Conservation (phyloP, 2,329 filamentous ascomycete species). For the Pyrenochaeta sp. region DNA sequence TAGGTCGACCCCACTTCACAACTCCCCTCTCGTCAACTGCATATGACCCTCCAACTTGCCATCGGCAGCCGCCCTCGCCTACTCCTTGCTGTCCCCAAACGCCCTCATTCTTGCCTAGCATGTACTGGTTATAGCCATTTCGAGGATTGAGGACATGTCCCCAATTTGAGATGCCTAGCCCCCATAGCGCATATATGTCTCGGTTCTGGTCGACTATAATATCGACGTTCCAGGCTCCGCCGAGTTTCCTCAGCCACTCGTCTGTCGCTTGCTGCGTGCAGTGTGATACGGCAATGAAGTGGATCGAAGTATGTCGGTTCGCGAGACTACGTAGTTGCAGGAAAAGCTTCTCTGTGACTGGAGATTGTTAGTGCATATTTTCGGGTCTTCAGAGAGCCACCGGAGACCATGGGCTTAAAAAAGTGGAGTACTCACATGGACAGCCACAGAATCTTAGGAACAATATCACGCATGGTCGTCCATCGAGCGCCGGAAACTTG, state of each 20-base stretch:
- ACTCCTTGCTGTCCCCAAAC: conserved; percentile 44
- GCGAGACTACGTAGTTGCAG: conserved; percentile 64
- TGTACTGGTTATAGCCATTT: conserved; percentile 46
- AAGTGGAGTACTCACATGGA: conserved; percentile 44
- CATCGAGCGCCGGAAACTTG: conserved; percentile 40
- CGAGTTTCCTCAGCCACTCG: conserved; percentile 66
- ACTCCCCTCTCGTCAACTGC: conserved; percentile 43
- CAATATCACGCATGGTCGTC: conserved; percentile 39
- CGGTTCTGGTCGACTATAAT: conserved; percentile 66
- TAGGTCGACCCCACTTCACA: conserved; percentile 45
- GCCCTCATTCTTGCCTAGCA: conserved; percentile 46
- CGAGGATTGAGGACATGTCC: conserved; percentile 45
- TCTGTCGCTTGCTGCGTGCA: conserved; percentile 64
- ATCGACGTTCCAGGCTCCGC: conserved; percentile 65
- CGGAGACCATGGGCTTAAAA: too few relatives aligned
- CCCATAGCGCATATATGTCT: conserved; percentile 67
- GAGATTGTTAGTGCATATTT: conserved; percentile 3
- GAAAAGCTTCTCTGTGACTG: conserved; percentile 59
- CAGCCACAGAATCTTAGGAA: conserved; percentile 47
- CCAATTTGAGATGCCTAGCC: conserved; percentile 58
- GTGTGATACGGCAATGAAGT: conserved; percentile 68
- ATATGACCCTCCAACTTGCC: conserved; percentile 47
- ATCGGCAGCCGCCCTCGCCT: conserved; percentile 46
- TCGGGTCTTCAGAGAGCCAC: too few relatives aligned
- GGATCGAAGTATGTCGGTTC: conserved; percentile 60